Evolutionary conservation across 2,329 filamentous ascomycete genomes (phyloP).

Genomic region (Sporothrix brunneoviolacea): DNA sequence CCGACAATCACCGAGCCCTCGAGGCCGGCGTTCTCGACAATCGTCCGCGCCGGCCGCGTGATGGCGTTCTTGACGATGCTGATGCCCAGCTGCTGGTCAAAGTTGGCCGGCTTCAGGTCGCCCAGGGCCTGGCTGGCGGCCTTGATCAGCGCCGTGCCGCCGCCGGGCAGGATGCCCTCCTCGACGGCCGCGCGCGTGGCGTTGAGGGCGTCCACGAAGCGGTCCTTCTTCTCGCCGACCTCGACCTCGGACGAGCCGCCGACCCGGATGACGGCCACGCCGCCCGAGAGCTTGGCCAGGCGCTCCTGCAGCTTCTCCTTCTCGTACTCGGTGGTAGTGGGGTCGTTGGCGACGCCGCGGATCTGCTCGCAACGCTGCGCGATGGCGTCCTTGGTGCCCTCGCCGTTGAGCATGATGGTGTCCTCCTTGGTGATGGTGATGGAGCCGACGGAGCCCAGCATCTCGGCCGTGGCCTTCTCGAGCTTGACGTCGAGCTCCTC

Average conservation of each 20-base stretch:
- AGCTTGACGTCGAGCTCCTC: slow-evolving; percentile 99
- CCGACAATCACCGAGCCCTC: slow-evolving; percentile 96
- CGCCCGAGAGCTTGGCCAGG: slow-evolving; percentile 96
- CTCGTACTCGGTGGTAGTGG: slow-evolving; percentile 95
- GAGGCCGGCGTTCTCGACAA: slow-evolving; percentile 94
- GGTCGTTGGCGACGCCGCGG: slow-evolving; percentile 90
- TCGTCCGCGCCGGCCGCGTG: slow-evolving; percentile 86
- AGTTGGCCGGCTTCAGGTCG: slow-evolving; percentile 83
- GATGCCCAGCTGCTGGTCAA: slow-evolving; percentile 98
- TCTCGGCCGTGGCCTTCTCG: slow-evolving; percentile 91
- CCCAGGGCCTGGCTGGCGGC: slow-evolving; percentile 82
- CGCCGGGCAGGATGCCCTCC: slow-evolving; percentile 97
- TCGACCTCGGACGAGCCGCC: slow-evolving; percentile 96
- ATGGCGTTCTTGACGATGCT: slow-evolving; percentile 98
- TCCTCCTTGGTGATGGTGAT: slow-evolving; percentile 99
- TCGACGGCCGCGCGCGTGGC: slow-evolving; percentile 96
- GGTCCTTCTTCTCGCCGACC: slow-evolving; percentile 99
- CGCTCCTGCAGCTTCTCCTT: slow-evolving; percentile 99
- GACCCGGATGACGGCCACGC: slow-evolving; percentile 99
- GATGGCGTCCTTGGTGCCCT: slow-evolving; percentile 90
- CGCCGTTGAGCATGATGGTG: slow-evolving; percentile 96
- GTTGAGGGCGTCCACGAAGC: slow-evolving; percentile 96
- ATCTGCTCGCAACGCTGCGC: slow-evolving; percentile 98
- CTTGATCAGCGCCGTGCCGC: slow-evolving; percentile 97
- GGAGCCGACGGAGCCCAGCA: slow-evolving; percentile 93